phyloP scores from a whole-genome alignment of 2,329 filamentous ascomycete species.

The Trichothecium roseum region DNA sequence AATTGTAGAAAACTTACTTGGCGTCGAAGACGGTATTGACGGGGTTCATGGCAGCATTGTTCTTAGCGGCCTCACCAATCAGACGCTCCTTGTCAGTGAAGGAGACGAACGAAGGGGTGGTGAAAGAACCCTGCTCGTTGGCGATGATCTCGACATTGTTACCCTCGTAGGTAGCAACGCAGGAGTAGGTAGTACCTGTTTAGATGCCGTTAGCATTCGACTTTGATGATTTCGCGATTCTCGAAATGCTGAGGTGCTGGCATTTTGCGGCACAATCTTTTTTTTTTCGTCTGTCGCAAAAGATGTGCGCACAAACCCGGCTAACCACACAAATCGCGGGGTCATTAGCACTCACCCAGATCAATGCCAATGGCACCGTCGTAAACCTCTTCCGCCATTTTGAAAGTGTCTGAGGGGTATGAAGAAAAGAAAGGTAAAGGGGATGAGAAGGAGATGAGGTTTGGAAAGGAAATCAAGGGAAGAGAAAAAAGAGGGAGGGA shows the following conservation, averaged over 20 bases:
- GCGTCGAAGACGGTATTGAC: constrained; percentile 97
- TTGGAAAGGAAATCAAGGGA: constrained; percentile 7
- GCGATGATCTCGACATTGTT: constrained; percentile 99
- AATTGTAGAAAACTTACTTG: constrained; percentile 72
- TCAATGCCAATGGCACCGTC: constrained; percentile 99
- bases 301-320: background rate
- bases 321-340: background rate
- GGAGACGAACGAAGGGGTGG: constrained; percentile 96
- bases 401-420: constrained; percentile 21
- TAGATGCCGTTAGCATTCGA: constrained; percentile 9
- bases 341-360: constrained; percentile 61
- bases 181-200: constrained; percentile 97
- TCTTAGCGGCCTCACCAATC: constrained; percentile 99
- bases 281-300: constrained; percentile 1
- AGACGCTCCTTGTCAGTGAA: constrained; percentile 98
- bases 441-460: constrained; percentile 13
- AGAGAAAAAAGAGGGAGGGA: constrained; percentile 12
- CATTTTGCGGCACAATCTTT: no score
- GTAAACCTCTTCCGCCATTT: constrained; percentile 96
- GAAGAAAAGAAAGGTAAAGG: constrained; percentile 3
- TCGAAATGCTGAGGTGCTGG: no score
- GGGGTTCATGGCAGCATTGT: constrained; percentile 99
- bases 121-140: constrained; percentile 99
- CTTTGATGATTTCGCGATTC: background rate
- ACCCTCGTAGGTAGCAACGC: constrained; percentile 98